These are phyloP conservation scores for Diddensiella santjacobensis DNA, from an alignment of 805 yeast genomes.

Conservation along the genomic window DNA sequence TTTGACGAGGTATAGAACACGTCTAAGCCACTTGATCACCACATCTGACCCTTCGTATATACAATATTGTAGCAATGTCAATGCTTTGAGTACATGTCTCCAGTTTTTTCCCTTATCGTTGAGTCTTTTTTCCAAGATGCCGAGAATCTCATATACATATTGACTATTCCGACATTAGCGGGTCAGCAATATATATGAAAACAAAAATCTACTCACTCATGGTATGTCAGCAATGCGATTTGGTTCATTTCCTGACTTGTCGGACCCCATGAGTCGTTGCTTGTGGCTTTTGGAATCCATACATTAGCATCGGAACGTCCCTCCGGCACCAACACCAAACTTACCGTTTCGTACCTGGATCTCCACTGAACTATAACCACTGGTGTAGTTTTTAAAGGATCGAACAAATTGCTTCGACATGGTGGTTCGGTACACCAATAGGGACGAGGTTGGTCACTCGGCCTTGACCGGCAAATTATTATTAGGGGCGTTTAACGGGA, in stretches of 20 bases:
- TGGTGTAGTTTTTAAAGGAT: slow-evolving; percentile 80
- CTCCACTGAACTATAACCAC: slow-evolving; percentile 83
- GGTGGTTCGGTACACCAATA: too few species aligned
- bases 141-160: slow-evolving; percentile 84
- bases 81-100: slow-evolving; percentile 87
- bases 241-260: slow-evolving; percentile 76
- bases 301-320: too few species aligned
- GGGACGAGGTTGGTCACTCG: not conserved
- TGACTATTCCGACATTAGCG: slow-evolving; percentile 29
- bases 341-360: slow-evolving; percentile 70
- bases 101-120: slow-evolving; percentile 96
- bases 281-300: slow-evolving; percentile 47
- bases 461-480: too few species aligned
- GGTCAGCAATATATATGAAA: not conserved
- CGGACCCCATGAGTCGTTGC: slow-evolving; percentile 84
- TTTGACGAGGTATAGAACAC: slow-evolving; percentile 78
- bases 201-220: slow-evolving; percentile 30
- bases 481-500: too few species aligned
- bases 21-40: slow-evolving; percentile 85
- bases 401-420: slow-evolving; percentile 61
- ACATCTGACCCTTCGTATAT: slow-evolving; percentile 83
- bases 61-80: slow-evolving; percentile 82
- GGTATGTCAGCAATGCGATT: slow-evolving; percentile 69
- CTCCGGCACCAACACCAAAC: too few species aligned
- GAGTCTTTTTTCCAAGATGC: slow-evolving; percentile 82